Conservation (phyloP, 2,329 filamentous ascomycete genomes). For the Calonectria fujianensis region DNA sequence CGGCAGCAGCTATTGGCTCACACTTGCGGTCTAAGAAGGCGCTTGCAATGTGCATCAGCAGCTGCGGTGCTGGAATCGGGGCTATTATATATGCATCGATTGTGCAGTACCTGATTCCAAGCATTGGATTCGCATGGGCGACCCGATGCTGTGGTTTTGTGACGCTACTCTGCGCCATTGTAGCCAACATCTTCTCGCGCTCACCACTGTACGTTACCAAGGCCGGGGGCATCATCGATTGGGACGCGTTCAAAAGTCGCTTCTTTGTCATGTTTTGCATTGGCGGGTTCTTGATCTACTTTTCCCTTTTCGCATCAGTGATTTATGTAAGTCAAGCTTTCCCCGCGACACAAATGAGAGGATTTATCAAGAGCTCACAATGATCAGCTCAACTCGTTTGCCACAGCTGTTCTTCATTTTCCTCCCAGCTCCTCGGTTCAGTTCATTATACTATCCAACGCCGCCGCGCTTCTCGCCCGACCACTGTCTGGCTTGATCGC, state of each 20-base stretch:
- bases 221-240: not conserved
- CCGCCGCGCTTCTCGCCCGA: not conserved
- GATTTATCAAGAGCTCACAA: not conserved
- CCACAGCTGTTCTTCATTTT: not conserved
- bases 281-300: slow-evolving; percentile 8
- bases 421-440: not conserved
- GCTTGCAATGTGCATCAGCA: slow-evolving; percentile 24
- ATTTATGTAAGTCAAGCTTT: not conserved
- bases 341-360: not conserved
- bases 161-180: slow-evolving; percentile 1
- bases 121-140: slow-evolving; percentile 22
- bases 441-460: not conserved
- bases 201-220: not conserved
- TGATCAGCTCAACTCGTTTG: not conserved
- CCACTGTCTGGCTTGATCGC: not conserved
- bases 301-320: slow-evolving; percentile 13
- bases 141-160: slow-evolving; percentile 6
- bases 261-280: slow-evolving; percentile 21
- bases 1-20: slow-evolving; percentile 6
- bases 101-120: slow-evolving; percentile 11
- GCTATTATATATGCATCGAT: slow-evolving; percentile 19
- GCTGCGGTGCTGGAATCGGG: slow-evolving; percentile 15
- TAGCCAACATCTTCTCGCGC: slow-evolving; percentile 1
- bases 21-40: slow-evolving; percentile 15
- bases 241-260: slow-evolving; percentile 3